Base-by-base conservation (phyloP, 1,139 yeast genomes). In the Magnusiomyces paraingens region DNA sequence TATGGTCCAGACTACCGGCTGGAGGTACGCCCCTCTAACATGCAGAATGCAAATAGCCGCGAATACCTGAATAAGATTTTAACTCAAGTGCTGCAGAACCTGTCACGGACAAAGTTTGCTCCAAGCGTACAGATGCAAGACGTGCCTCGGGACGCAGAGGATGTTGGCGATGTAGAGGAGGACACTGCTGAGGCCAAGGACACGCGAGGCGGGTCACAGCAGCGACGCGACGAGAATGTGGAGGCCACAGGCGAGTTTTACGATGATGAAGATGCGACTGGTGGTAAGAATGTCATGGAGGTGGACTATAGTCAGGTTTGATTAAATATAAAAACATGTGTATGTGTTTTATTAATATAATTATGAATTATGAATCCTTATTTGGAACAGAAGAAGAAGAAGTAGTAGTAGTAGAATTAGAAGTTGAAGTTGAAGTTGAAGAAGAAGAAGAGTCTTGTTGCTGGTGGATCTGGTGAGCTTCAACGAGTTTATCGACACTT, bases 111-210 rank as follows among this genome's bases (percentile, higher is more conserved):
- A 57, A 86, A 86, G 62, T 91, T 91, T 52, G 98, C 99, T 0
- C 99, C 99, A 2, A 84, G 95, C 59, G 98, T 93, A 3, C 87
- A 88, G 63, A 89, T 90, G 96, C 85, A 80, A 63, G 90, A 86
- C 59, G 79, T 86, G 5, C 96, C 96, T 1, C 96, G 96, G 0
- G 95, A 88, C 61, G 72, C 86, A 41, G 81, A 84, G 55, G 87
- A 87, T 58, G 70, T 86, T 62, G 86, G 46, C 56, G 90, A 84
- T 57, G 76, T 75, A 50, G 77, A 72, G 42, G 49, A 46, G 35
- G 49, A 78, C 83, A 14, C 79, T 45, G 91, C 87, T 44, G 95
- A 86, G 68, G 89, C 95, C 2, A 82, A 81, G 60, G 99, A 91
- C 64, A 85, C 95, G 3, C 81, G 86, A 66, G 98, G 98, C 47